These are phyloP conservation scores for Beauveria sp. DNA, from an alignment of 2,329 filamentous ascomycete species.

Conservation along the genomic window DNA sequence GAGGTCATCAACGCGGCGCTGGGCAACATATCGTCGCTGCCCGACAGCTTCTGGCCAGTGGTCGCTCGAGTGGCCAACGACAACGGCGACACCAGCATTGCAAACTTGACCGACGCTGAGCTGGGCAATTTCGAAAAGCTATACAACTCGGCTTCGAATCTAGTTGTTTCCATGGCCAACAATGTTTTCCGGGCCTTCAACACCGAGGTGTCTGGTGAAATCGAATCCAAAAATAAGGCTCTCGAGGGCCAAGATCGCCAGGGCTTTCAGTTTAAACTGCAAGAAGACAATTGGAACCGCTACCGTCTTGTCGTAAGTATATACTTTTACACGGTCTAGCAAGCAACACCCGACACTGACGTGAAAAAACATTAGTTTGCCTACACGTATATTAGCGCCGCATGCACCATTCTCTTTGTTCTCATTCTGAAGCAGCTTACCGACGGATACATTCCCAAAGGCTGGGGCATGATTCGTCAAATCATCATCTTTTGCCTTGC, in stretches of 20 bases:
- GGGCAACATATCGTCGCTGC: slow-evolving; percentile 20
- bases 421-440: slow-evolving; percentile 23
- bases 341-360: not conserved
- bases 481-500: slow-evolving; percentile 23
- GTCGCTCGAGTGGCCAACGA: slow-evolving; percentile 7
- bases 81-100: not conserved
- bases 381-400: slow-evolving; percentile 26
- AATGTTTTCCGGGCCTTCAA: slow-evolving; percentile 10
- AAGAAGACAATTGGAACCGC: slow-evolving; percentile 18
- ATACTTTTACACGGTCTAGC: not conserved
- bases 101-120: slow-evolving; percentile 1
- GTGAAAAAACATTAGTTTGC: slow-evolving; percentile 20
- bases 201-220: slow-evolving; percentile 23
- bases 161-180: slow-evolving; percentile 1
- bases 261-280: slow-evolving; percentile 18
- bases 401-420: slow-evolving; percentile 25
- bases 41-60: slow-evolving; percentile 22
- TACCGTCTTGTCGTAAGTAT: slow-evolving; percentile 26
- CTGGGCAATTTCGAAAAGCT: not conserved
- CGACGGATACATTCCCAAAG: slow-evolving; percentile 22
- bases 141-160: not conserved
- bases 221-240: slow-evolving; percentile 15
- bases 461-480: slow-evolving; percentile 26
- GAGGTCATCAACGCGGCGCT: slow-evolving; percentile 19
- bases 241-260: slow-evolving; percentile 14